Conservation (phyloP, 2,329 filamentous ascomycete genomes). For the Cadophora sp. region DNA sequence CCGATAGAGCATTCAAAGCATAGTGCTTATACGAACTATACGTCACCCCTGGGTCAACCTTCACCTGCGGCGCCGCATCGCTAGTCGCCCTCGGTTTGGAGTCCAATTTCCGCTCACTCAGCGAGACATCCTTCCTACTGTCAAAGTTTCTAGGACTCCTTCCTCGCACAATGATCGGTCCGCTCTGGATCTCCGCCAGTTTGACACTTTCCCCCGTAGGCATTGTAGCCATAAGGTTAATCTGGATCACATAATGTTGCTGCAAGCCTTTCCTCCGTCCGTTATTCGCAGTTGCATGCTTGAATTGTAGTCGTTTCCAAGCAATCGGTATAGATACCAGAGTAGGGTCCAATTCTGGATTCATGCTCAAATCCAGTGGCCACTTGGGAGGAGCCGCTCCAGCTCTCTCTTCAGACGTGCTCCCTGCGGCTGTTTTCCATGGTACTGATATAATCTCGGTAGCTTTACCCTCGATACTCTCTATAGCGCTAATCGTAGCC, state of each 20-base stretch:
- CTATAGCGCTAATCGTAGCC: constrained; percentile 82
- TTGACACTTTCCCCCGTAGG: constrained; percentile 67
- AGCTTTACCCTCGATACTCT: constrained; percentile 89
- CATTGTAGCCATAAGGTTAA: constrained; percentile 83
- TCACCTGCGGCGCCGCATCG: constrained; percentile 36
- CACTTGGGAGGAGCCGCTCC: constrained; percentile 61
- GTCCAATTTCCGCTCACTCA: constrained; percentile 50
- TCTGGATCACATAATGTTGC: constrained; percentile 90
- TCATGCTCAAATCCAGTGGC: constrained; percentile 60
- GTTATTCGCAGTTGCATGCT: constrained; percentile 96
- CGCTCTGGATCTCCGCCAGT: constrained; percentile 86
- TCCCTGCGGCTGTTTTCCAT: constrained; percentile 71
- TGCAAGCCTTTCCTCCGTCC: constrained; percentile 92
- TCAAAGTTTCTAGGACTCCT: constrained; percentile 95
- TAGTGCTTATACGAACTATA: constrained; percentile 40
- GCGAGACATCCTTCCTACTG: constrained; percentile 82
- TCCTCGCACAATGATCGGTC: constrained; percentile 93
- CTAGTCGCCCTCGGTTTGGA: constrained; percentile 39
- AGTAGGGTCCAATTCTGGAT: constrained; percentile 77
- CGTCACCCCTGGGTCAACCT: constrained; percentile 38
- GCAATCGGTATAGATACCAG: constrained; percentile 83
- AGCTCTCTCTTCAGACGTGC: constrained; percentile 45
- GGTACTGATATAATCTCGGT: constrained; percentile 97
- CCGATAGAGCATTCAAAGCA: constrained; percentile 40
- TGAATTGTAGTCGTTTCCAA: constrained; percentile 95